Evolutionary conservation across 345 rosid genomes (phyloP).

Genomic region (Eucalyptus cloeziana): DNA sequence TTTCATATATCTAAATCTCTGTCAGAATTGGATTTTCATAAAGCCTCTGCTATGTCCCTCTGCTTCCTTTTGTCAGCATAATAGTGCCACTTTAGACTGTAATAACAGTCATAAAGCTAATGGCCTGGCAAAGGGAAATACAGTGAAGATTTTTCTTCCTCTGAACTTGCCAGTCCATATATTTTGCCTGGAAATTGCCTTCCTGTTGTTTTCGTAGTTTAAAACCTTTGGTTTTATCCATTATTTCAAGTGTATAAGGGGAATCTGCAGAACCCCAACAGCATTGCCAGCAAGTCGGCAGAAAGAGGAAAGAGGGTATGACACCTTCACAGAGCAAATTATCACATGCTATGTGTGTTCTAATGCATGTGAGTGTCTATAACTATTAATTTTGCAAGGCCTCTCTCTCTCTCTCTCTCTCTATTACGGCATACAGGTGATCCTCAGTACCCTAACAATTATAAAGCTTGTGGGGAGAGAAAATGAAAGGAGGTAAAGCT

Average conservation of each 20-base stretch:
- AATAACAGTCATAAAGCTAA: not conserved
- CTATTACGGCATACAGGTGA: not conserved
- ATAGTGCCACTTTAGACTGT: not conserved
- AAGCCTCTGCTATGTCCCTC: not conserved
- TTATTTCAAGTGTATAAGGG: not conserved
- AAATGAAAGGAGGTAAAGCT: not conserved
- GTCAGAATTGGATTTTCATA: not conserved
- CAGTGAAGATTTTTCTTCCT: not conserved
- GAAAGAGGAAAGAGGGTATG: not conserved
- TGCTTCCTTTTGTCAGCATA: not conserved
- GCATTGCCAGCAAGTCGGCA: not conserved
- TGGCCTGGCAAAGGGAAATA: not conserved
- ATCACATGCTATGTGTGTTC: not conserved
- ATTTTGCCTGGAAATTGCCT: not conserved
- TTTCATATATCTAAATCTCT: not conserved
- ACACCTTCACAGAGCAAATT: not conserved
- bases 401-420: not conserved
- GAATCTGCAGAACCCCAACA: not conserved
- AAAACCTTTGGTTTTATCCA: not conserved
- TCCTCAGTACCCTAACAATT: not conserved
- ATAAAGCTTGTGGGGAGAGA: not conserved
- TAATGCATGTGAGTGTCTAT: not conserved
- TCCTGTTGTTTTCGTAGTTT: not conserved
- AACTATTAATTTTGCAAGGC: not conserved
- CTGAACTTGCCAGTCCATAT: not conserved